Percentiles rank a stretch among this genome's conserved stretches.
Conservation (phyloP, 208 protist genomes). For the Naegleria fowleri region DNA sequence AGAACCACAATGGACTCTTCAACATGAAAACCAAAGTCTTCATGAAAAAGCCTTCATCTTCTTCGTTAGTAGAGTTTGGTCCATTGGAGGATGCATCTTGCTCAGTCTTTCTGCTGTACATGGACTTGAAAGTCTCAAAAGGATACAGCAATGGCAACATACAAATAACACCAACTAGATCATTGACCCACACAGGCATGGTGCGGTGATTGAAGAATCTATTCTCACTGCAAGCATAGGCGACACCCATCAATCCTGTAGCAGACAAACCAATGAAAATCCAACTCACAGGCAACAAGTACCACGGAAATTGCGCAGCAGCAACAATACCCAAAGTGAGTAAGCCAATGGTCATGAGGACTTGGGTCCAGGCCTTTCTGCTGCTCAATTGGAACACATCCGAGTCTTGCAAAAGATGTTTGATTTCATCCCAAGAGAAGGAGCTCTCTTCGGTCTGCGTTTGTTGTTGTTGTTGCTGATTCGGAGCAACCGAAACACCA, state of each 20-base stretch:
- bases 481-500: no score
- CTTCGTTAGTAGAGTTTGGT: background rate
- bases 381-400: slow-evolving; percentile 5
- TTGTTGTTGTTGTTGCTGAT: background rate
- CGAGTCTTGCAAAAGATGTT: background rate
- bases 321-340: background rate
- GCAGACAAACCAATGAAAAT: background rate
- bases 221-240: background rate
- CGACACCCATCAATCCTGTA: background rate
- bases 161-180: background rate
- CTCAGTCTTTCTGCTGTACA: background rate
- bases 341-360: background rate
- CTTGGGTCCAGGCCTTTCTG: background rate
- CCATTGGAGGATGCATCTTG: no score
- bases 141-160: slow-evolving; percentile 10
- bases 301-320: background rate
- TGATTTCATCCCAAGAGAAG: background rate
- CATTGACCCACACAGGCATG: background rate
- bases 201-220: background rate
- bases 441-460: background rate
- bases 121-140: background rate
- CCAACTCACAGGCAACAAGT: background rate
- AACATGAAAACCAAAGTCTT: background rate
- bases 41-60: background rate
- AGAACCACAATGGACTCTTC: background rate